Base-by-base conservation (phyloP, 108 stramenopile species). In the Nitzschia sp. region DNA sequence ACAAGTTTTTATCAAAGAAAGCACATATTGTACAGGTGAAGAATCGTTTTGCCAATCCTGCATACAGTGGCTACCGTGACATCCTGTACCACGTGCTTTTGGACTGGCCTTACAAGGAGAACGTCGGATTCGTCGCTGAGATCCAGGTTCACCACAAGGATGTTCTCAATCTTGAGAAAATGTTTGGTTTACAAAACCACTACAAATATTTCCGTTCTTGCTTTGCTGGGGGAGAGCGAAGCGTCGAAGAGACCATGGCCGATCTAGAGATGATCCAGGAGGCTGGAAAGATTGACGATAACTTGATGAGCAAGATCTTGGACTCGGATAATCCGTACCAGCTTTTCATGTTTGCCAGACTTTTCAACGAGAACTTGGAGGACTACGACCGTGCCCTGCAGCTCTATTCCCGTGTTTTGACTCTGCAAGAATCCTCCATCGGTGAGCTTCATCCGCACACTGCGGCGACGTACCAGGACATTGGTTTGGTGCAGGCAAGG, bases 81-180 rank as follows among this genome's bases (percentile, higher is more conserved):
- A 21, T 77, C 45, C 42, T 77, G 0, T 77, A 77, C 62, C 76
- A 77, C 63, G 69, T 77, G 13, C 42, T 64, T 47, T 57, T 77
- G 18, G 64, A 70, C 23, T 77, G 76, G 76, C 54, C 62, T 2
- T 70, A 70, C 76, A 77, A 70, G 69, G 69, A 70, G 49, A 54
- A 63, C 11, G 76, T 77, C 1, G 38, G 38, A 9, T 77, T 77
- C 54, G 64, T 77, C 17, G 76, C 76, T 30, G 76, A 77, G 57
- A 77, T 77, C 38, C 76, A 77, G 33, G 76, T 77, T 28, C 76
- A 77, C 34, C 76, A 77, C 69, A 77, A 77, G 63, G 69, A 77
- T 31, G 68, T 65, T 2, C 47, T 66, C 21, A 77, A 77, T 53
- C 56, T 77, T 8, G 69, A 77, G 35, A 77, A 70, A 68, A 45